Base-by-base conservation (phyloP, 345 rosid genomes). In the Corchorus capsularis region DNA sequence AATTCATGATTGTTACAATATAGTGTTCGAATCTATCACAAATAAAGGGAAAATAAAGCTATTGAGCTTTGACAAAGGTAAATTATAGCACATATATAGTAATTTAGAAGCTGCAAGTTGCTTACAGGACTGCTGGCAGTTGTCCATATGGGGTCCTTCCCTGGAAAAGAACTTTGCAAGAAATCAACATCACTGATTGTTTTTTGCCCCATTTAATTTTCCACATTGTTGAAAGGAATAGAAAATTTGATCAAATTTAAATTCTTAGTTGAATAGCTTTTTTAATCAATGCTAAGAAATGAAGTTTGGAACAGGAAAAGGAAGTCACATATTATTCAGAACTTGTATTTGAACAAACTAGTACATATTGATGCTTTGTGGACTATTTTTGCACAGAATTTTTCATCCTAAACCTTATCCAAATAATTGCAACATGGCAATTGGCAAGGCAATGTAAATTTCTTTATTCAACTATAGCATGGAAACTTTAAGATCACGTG, bases 121-220 rank as follows among this genome's bases (percentile, higher is more conserved):
- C 55, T 37, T 32, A 16, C 39, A 69, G 4, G 3, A 0, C 49
- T 22, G 56, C 20, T 46, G 56, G 11, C 71, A 7, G 11, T 52
- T 46, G 5, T 4, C 45, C 12, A 6, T 17, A 19, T 68, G 27
- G 27, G 27, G 27, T 27, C 27, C 27, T 27, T 49, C 15, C 20
- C 13, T 6, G 16, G 39, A 39, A 49, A 68, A 68, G 27, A 39
- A 39, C 43, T 56, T 49, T 68, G 56, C 72, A 49, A 68, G 72
- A 68, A 49, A 49, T 15, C 20, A 68, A 22, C 20, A 13, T 27
- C 17, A 13, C 46, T 3, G 8, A 62, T 9, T 14, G 9, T 14
- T 16, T 59, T 43, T 43, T 45, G 10, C 20, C 41, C 41, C 17
- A 2, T 47, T 67, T n/a, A n/a, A n/a, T n/a, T 68, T 68, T 47